phyloP scores from a whole-genome alignment of 140 eudicot species.

The Senecio squalidus region DNA sequence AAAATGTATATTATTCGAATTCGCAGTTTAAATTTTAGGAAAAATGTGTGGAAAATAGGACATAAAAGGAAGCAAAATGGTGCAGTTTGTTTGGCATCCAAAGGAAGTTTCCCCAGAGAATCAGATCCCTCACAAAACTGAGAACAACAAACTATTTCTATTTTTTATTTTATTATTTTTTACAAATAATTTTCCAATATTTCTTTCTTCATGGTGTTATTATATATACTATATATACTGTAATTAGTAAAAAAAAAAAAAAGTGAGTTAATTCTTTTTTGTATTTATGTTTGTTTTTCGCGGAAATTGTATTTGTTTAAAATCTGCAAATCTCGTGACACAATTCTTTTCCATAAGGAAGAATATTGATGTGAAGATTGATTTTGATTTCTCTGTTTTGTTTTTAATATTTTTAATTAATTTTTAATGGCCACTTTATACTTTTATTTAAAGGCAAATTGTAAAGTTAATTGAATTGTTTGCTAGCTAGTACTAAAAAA shows the following conservation, averaged over 20 bases:
- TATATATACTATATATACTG: conserved; percentile 44
- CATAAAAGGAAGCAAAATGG: conserved; percentile 39
- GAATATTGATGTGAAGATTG: conserved; percentile 12
- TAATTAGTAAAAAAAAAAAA: conserved; percentile 48
- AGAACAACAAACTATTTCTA: conserved; percentile 23
- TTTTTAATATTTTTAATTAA: neutral
- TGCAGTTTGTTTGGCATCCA: conserved; percentile 46
- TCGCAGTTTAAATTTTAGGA: conserved; percentile 28
- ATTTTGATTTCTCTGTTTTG: too few species aligned
- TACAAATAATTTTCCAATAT: conserved; percentile 19
- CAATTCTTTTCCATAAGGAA: conserved; percentile 17
- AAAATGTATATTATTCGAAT: conserved; percentile 18
- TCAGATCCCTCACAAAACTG: conserved; percentile 31
- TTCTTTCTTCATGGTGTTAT: conserved; percentile 25
- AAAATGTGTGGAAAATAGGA: conserved; percentile 33
- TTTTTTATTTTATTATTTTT: conserved; percentile 3
- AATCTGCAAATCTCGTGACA: conserved; percentile 19
- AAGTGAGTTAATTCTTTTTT: conserved; percentile 34
- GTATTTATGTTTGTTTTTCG: conserved; percentile 42
- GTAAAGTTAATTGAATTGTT: too few species aligned
- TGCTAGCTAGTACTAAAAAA: too few species aligned
- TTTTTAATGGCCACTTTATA: neutral
- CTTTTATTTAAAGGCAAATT: conserved; percentile 2
- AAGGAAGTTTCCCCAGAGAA: conserved; percentile 42
- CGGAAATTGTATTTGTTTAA: conserved; percentile 20